phyloP scores from a whole-genome alignment of 176 grass and related monocot species.

The Hordeum marinum region DNA sequence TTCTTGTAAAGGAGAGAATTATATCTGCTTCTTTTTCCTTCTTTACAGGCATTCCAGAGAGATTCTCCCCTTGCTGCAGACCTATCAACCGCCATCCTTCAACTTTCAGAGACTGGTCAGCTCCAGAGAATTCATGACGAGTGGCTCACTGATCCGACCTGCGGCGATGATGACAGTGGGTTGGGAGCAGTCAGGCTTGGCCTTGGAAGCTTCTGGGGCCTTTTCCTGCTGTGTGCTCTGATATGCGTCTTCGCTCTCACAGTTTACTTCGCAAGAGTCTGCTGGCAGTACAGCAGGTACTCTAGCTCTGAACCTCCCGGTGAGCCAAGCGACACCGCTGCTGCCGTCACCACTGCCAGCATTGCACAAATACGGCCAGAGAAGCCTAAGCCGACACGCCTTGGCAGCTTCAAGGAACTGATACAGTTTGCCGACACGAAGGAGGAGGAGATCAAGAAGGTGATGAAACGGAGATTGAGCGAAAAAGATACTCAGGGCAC shows the following conservation, averaged over 20 bases:
- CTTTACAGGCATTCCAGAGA: slow-evolving; percentile 77
- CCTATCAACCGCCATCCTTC: slow-evolving; percentile 78
- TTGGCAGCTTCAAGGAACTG: slow-evolving; percentile 58
- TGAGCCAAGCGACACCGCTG: background rate
- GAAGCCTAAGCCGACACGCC: slow-evolving; percentile 14
- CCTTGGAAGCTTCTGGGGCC: slow-evolving; percentile 77
- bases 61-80: slow-evolving; percentile 80
- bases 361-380: background rate
- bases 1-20: background rate
- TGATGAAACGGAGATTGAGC: slow-evolving; percentile 36
- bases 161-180: slow-evolving; percentile 41
- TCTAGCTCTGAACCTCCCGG: slow-evolving; percentile 1
- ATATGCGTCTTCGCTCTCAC: slow-evolving; percentile 46
- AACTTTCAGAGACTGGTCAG: slow-evolving; percentile 79
- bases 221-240: slow-evolving; percentile 69
- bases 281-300: slow-evolving; percentile 49
- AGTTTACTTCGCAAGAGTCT: slow-evolving; percentile 48
- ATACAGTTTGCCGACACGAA: slow-evolving; percentile 65
- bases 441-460: slow-evolving; percentile 41
- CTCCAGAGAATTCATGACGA: slow-evolving; percentile 79
- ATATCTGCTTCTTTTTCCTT: background rate
- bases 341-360: background rate
- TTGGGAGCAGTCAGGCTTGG: slow-evolving; percentile 46
- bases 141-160: slow-evolving; percentile 45
- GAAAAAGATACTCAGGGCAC: slow-evolving; percentile 53